phyloP scores from a whole-genome alignment of 208 protist genomes.

The Porcisia hertigi region DNA sequence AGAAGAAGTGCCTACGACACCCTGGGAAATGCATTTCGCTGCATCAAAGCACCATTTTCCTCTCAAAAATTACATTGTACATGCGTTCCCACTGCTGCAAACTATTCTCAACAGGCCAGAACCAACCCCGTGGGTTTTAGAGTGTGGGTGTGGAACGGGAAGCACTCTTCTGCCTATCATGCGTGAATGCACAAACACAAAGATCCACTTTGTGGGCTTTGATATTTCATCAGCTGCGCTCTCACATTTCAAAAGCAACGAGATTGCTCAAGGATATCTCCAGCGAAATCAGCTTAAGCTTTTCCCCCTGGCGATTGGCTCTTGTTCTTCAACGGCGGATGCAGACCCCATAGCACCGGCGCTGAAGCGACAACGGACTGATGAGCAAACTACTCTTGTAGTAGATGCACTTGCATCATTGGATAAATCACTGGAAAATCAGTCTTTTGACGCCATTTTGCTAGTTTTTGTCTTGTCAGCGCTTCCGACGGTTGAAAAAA shows the following conservation, averaged over 20 bases:
- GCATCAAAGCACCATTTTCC: slow-evolving; percentile 70
- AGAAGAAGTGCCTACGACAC: slow-evolving; percentile 13
- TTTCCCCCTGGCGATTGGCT: slow-evolving; percentile 45
- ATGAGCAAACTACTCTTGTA: slow-evolving; percentile 19
- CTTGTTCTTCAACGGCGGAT: not conserved
- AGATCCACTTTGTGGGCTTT: slow-evolving; percentile 63
- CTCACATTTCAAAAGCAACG: slow-evolving; percentile 42
- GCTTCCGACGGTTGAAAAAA: slow-evolving; percentile 50
- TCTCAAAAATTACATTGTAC: slow-evolving; percentile 81
- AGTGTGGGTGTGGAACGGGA: slow-evolving; percentile 78
- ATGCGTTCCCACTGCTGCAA: slow-evolving; percentile 66
- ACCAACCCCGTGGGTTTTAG: slow-evolving; percentile 35
- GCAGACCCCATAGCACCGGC: not conserved
- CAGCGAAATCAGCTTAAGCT: slow-evolving; percentile 23
- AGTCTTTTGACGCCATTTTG: slow-evolving; percentile 53
- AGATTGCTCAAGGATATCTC: slow-evolving; percentile 37
- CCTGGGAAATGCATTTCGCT: slow-evolving; percentile 62
- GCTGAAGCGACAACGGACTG: slow-evolving; percentile 25
- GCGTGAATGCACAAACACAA: slow-evolving; percentile 38
- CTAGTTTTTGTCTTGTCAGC: slow-evolving; percentile 88
- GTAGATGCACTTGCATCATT: slow-evolving; percentile 29
- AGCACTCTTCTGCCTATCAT: slow-evolving; percentile 77
- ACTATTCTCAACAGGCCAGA: slow-evolving; percentile 16
- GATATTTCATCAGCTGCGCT: slow-evolving; percentile 63
- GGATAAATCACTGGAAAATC: slow-evolving; percentile 9